Conservation (phyloP, 306 rosid genomes). For the Cucumis melo region DNA sequence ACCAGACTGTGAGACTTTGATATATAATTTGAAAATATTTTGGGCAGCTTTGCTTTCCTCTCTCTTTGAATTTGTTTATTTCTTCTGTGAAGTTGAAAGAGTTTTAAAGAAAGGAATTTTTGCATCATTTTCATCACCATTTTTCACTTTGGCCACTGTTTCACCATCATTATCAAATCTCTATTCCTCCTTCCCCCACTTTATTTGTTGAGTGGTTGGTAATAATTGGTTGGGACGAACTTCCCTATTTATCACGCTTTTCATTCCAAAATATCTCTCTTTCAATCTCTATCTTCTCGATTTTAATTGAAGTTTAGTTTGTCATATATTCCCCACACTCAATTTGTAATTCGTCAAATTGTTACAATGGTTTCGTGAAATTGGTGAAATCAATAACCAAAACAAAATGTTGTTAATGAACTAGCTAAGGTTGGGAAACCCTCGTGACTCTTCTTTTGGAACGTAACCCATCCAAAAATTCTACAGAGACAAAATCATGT, state of each 20-base stretch:
- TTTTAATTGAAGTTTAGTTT: too few species aligned
- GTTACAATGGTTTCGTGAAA: too few species aligned
- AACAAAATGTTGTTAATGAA: too few species aligned
- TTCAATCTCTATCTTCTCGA: background rate
- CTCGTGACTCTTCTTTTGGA: too few species aligned
- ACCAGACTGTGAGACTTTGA: too few species aligned
- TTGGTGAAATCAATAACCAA: too few species aligned
- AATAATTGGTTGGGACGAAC: background rate
- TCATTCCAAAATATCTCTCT: background rate
- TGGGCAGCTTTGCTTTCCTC: background rate
- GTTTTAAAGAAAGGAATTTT: background rate
- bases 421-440: too few species aligned
- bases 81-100: background rate
- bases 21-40: too few species aligned
- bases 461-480: too few species aligned
- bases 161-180: background rate
- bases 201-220: background rate
- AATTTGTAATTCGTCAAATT: too few species aligned
- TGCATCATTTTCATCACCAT: conserved; percentile 7
- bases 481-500: too few species aligned
- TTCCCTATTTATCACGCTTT: background rate
- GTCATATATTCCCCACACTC: too few species aligned
- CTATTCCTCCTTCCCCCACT: background rate
- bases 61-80: background rate
- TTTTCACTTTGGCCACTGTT: background rate